Conservation (phyloP, 2,329 filamentous ascomycete genomes). For the Pestalotiopsis sp. region DNA sequence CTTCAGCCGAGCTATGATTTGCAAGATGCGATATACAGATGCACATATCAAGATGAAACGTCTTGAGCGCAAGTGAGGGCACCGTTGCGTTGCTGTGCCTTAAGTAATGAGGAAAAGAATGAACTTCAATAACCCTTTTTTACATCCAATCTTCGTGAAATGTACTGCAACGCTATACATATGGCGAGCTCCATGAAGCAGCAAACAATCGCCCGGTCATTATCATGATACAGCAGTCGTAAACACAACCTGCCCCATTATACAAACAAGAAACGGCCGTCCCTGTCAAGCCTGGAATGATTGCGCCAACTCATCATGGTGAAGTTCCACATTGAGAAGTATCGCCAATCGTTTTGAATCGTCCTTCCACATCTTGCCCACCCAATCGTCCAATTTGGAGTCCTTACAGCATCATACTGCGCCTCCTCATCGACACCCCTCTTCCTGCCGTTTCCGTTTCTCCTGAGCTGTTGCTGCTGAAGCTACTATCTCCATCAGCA, state of each 20-base stretch:
- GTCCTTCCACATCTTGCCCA: too few species aligned
- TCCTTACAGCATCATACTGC: slow-evolving; percentile 63
- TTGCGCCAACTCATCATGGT: not conserved
- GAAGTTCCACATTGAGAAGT: too few species aligned
- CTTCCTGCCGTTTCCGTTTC: slow-evolving; percentile 26
- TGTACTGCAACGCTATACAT: slow-evolving; percentile 30
- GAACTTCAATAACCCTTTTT: slow-evolving; percentile 17
- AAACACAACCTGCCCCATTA: slow-evolving; percentile 7
- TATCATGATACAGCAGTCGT: slow-evolving; percentile 15
- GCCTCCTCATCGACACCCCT: slow-evolving; percentile 44
- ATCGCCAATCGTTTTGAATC: too few species aligned
- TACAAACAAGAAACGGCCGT: not conserved
- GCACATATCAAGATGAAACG: not conserved
- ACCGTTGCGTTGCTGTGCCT: not conserved
- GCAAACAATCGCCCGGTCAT: slow-evolving; percentile 16
- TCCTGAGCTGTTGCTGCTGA: slow-evolving; percentile 26
- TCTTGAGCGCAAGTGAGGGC: not conserved
- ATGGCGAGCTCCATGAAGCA: slow-evolving; percentile 2
- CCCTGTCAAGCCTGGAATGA: slow-evolving; percentile 16
- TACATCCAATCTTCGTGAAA: slow-evolving; percentile 20
- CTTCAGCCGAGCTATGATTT: too few species aligned
- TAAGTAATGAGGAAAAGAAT: slow-evolving; percentile 11
- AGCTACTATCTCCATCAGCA: slow-evolving; percentile 37
- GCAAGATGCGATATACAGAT: not conserved
- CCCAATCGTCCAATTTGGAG: not conserved